Evolutionary conservation across 331 rosid species (phyloP), one percentile per base, ranked within the genome.

Genomic region (Rosa hybrid): DNA sequence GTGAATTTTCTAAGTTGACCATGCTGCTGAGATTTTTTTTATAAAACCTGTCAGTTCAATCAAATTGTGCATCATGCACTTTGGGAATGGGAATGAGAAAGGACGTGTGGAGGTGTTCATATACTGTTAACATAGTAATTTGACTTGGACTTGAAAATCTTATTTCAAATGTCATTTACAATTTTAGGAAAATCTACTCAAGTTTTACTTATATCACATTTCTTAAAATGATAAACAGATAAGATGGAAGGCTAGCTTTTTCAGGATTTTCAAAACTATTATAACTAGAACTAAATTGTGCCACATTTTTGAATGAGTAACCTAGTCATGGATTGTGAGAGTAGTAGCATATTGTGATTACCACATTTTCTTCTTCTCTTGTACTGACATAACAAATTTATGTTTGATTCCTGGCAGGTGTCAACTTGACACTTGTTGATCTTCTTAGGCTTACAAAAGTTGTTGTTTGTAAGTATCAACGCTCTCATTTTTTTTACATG

Each of bases 391-490:
- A 9, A 79, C 56, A 27, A 72, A 73, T 79, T 69, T 7, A 3
- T 34, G 27, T 41, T 74, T 76, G 78, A 80, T 46, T 77, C 20
- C 75, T 85, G 85, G 88, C 97, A 94, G 98, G 92, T 91, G 98
- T 94, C 78, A 92, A 94, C 88, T 85, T 94, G 92, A 94, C 98
- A 13, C 97, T 92, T 46, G 79, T 94, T 81, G 98, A 94, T 77
- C 98, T 94, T 88, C 98, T 97, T 30, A 97, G 98, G 77, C 97
- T 94, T 71, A 94, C 97, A 6, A 92, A 94, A 83, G 98, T 94
- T 10, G 98, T 97, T 67, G 96, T 94, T 74, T 97, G 98, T 94
- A 82, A 91, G 97, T 84, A 71, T 68, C 30, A 38, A 1, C 17
- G 20, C 21, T 77, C 74, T 85, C 64, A 71, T 27, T 68, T 9